Base-by-base conservation (phyloP, 257 asterid genomes). In the Paraleonurus japonicus region DNA sequence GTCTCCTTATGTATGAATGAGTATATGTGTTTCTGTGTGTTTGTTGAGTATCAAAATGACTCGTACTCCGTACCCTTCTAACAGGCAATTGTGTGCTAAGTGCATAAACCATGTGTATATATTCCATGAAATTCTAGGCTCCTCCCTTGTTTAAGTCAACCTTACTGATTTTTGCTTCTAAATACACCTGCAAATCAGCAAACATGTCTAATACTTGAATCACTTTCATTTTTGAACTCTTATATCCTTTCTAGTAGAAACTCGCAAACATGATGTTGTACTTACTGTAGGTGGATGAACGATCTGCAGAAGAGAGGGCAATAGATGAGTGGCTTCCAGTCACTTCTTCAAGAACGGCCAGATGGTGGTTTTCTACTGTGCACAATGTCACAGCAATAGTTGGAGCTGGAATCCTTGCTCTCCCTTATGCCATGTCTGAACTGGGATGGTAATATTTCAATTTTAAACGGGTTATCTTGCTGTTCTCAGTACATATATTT, bases 401-500 rank as follows among this genome's bases (percentile, higher is more conserved):
- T 13, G 62, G 62, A 53, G 60, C 60, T 53, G 60, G 61, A 55
- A 17, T 55, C 32, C 61, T 55, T 1, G 33, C 33, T 55, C 64
- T 58, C 41, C 64, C 64, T 58, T 58, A 58, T 7, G 41, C 64
- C 23, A 58, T 58, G 64, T 58, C 64, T 0, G 39, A 58, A 58
- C 64, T 58, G 3, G 64, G 64, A 58, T 58, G 64, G 64, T 58
- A 58, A 58, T 12, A 58, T 13, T 27, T 58, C 22, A 5, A 39
- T 58, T 58, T 19, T 51, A 53, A 28, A 3, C 51, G 0, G 15
- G 19, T 30, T 30, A 30, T n/a, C n/a, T n/a, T n/a, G n/a, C 35
- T 35, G 2, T 35, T 35, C 12, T 35, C 9, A 35, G 58, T 15
- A 45, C 53, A 45, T 13, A 7, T 15, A 50, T 50, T 50, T 50